These are phyloP conservation scores for Lasiosphaeria hispida DNA, from an alignment of 495 filamentous ascomycete genomes.

Conservation along the genomic window DNA sequence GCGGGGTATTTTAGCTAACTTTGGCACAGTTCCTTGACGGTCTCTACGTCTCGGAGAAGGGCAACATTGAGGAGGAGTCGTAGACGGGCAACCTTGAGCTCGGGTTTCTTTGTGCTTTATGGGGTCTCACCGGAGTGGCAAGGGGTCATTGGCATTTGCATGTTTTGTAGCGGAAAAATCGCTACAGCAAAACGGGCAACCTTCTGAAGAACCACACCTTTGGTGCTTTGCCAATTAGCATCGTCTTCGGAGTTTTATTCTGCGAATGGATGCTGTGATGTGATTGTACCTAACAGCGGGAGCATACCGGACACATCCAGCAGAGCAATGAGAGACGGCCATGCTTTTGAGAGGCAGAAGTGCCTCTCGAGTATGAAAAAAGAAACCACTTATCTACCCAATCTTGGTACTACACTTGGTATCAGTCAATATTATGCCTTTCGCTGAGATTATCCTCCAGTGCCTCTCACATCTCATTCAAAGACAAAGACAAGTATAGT, in stretches of 20 bases:
- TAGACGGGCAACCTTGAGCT: conserved; percentile 36
- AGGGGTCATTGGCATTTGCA: conserved; percentile 51
- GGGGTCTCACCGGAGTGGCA: conserved; percentile 42
- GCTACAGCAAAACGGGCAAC: conserved; percentile 49
- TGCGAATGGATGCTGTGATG: conserved; percentile 6
- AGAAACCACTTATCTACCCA: too few species aligned
- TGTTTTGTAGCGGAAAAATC: conserved; percentile 53
- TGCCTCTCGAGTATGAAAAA: too few species aligned
- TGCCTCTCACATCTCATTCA: too few species aligned
- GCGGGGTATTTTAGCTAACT: conserved; percentile 30
- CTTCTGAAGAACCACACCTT: conserved; percentile 32
- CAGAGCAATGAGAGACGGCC: too few species aligned
- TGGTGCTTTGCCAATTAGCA: conserved; percentile 25
- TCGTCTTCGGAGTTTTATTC: conserved; percentile 9
- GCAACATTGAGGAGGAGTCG: conserved; percentile 77
- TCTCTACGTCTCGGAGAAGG: conserved; percentile 97
- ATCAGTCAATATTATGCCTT: too few species aligned
- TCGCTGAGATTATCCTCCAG: too few species aligned
- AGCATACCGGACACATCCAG: too few species aligned
- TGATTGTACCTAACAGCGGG: too few species aligned
- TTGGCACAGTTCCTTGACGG: conserved; percentile 89
- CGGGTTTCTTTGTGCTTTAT: conserved; percentile 49
- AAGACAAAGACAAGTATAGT: too few species aligned
- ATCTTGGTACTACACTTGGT: too few species aligned
- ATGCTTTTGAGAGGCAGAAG: too few species aligned